phyloP scores from a whole-genome alignment of 345 rosid species.

The Gossypium raimondii region DNA sequence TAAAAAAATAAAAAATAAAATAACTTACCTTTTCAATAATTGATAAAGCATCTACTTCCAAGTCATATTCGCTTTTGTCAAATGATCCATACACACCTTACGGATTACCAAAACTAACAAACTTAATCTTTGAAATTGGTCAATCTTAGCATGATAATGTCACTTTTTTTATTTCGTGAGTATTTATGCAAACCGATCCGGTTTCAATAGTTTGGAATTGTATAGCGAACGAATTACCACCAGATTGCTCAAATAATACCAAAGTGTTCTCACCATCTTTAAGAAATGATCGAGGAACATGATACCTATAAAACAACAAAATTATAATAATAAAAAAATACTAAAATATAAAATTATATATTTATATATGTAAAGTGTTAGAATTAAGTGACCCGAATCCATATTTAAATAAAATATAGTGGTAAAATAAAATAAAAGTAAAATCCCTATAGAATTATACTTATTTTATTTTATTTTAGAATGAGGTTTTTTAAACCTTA shows the following conservation, averaged over 20 bases:
- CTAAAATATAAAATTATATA: background rate
- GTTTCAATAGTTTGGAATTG: constrained; percentile 30
- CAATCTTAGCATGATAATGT: constrained; percentile 45
- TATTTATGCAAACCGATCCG: constrained; percentile 34
- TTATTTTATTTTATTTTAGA: no score
- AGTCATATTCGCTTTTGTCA: constrained; percentile 33
- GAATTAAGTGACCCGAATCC: no score
- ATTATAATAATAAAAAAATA: background rate
- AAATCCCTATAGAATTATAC: no score
- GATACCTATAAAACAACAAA: constrained; percentile 33
- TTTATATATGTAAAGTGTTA: background rate
- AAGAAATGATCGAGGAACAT: constrained; percentile 45
- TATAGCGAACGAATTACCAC: constrained; percentile 40
- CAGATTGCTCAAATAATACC: constrained; percentile 59
- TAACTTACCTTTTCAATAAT: constrained; percentile 13
- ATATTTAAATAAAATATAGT: no score
- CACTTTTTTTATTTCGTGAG: constrained; percentile 32
- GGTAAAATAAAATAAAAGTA: no score
- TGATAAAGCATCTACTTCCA: background rate
- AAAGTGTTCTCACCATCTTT: constrained; percentile 29
- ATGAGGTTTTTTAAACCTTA: no score
- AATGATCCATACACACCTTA: constrained; percentile 47
- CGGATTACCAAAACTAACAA: constrained; percentile 27
- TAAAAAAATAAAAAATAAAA: no score
- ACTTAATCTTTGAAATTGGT: constrained; percentile 23